phyloP scores from a whole-genome alignment of 306 rosid species.

The Begonia fuchsioides region DNA sequence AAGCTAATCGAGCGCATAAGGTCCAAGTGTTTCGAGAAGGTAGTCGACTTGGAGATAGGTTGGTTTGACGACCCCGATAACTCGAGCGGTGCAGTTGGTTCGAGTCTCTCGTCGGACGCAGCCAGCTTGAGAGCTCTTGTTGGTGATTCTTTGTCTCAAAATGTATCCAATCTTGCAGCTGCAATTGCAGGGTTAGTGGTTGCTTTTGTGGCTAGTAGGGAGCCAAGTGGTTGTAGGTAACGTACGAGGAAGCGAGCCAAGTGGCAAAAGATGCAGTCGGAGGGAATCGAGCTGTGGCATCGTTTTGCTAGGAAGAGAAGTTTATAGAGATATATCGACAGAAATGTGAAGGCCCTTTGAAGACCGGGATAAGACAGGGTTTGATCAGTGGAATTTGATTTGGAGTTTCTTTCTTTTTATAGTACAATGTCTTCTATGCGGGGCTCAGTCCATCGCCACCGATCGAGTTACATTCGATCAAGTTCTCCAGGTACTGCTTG shows the following conservation, averaged over 20 bases:
- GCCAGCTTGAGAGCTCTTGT: slow-evolving; percentile 48
- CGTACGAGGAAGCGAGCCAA: slow-evolving; percentile 85
- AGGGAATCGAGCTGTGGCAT: slow-evolving; percentile 71
- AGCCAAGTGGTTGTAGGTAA: slow-evolving; percentile 19
- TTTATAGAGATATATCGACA: slow-evolving; percentile 47
- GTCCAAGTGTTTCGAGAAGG: slow-evolving; percentile 47
- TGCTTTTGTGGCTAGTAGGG: slow-evolving; percentile 69
- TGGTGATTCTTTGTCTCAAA: slow-evolving; percentile 53
- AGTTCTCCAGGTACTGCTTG: slow-evolving; percentile 48
- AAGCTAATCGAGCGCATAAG: slow-evolving; percentile 56
- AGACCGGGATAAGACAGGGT: too few species aligned
- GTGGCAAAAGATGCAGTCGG: slow-evolving; percentile 85
- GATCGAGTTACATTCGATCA: slow-evolving; percentile 44
- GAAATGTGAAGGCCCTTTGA: slow-evolving; percentile 44
- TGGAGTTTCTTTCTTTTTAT: slow-evolving; percentile 36
- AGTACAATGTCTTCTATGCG: slow-evolving; percentile 50
- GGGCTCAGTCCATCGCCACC: slow-evolving; percentile 32
- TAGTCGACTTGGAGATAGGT: slow-evolving; percentile 53
- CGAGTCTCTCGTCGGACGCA: slow-evolving; percentile 79
- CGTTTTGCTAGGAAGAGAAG: slow-evolving; percentile 67
- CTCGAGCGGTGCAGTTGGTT: slow-evolving; percentile 45
- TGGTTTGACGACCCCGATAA: slow-evolving; percentile 24
- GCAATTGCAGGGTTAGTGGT: slow-evolving; percentile 33
- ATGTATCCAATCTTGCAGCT: slow-evolving; percentile 45
- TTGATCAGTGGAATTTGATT: slow-evolving; percentile 53